Base-by-base conservation (phyloP, 2,329 filamentous ascomycete genomes). In the Hymenoscyphus fructigenus region DNA sequence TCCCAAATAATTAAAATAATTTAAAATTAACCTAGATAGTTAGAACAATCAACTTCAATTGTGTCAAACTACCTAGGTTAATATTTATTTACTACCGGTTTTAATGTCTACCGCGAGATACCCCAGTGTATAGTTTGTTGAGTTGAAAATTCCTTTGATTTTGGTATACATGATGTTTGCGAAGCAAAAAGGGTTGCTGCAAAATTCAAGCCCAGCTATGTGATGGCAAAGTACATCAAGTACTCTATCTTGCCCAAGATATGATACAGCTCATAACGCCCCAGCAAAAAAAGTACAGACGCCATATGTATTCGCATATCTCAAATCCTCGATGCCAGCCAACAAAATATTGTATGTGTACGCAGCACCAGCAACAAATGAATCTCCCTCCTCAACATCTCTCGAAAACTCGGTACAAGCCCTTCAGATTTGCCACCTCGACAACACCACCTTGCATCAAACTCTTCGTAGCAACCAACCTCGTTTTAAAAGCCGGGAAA, bases 321-420 rank as follows among this genome's bases (percentile, higher is more conserved):
- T 50, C 20, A 20, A 9, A 10, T n/a, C n/a, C 44, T 20, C 44
- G 20, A 50, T 7, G 41, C 1, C 41, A 47, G 41, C n/a, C 41
- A 47, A 17, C 5, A 41, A 47, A 44, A 47, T 47, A 47, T n/a
- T 41, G n/a, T n/a, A 47, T 47, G 20, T 20, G 41, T n/a, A 47
- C 41, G n/a, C 5, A 44, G 20, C 5, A 44, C 17, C 41, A 44
- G 41, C 10, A 26, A 26, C n/a, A 50, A 23, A 5, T 6, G n/a
- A n/a, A 20, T 1, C 20, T 5, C 34, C 34, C 15, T 12, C n/a
- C 23, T 41, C 77, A 98, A 77, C 95, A 98, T 62, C 95, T 82
- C 79, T 99, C 95, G 82, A 99, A 99, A 2, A 98, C 93, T 57
- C 91, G 83, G 77, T 99, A 99, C 65, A 99, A 76, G 0, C 93